Evolutionary conservation across 352 stramenopile genomes (phyloP), one percentile per base, ranked within the genome.

Genomic region (Pythium vanterpoolii): DNA sequence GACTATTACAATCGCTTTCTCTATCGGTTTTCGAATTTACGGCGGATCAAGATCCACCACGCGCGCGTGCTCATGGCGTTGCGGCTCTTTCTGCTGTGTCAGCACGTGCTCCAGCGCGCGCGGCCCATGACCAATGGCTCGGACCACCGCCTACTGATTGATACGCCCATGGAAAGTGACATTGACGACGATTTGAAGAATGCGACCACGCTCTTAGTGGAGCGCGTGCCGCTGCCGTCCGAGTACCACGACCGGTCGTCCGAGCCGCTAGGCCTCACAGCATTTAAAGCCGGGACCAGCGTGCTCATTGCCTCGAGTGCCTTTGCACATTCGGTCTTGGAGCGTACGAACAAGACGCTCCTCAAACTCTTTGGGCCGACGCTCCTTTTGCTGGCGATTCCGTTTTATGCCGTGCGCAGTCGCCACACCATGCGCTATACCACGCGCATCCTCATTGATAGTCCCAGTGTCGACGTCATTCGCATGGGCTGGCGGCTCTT

Each of bases 131-230:
- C 69, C 13, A 87, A 89, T 36, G 76, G 63, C 24, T 92, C 83
- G 18, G 83, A 91, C 57, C 78, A 88, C 40, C 78, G 86, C 8
- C 62, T 95, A 8, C 62, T 95, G 34, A 95, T 95, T 58, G 83
- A 93, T 64, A 79, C 83, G 50, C 86, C 86, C 1, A 90, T 91
- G 68, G 83, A 93, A 50, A 76, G 83, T 36, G 86, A 95, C 59
- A 95, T 95, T 62, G 85, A 95, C 49, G 86, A 95, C 59, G 79
- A 95, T 60, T 55, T 93, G 31, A 95, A 95, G 63, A 91, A 90
- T 46, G 86, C 86, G 26, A 93, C 83, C 43, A 75, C 77, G 18
- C 56, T 95, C 46, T 68, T 95, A 19, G 71, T 95, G 10, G 83
- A 95, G 48, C 71, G 82, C 19, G 86, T 95, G 54, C 86, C 86